Evolutionary conservation across 1,284 basidiomycete species (phyloP).

Genomic region (Boletus semigastroideus): DNA sequence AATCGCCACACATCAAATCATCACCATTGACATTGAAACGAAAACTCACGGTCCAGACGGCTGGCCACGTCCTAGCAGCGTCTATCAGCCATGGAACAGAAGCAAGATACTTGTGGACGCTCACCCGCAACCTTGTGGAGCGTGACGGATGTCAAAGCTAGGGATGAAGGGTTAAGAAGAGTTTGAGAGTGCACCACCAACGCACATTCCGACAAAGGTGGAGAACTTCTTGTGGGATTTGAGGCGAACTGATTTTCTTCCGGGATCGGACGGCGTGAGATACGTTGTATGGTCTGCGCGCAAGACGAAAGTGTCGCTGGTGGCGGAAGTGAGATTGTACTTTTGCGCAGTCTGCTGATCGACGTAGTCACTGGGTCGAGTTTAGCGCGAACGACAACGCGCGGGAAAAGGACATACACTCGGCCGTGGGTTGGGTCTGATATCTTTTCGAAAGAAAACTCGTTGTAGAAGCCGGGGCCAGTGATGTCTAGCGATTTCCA

Average conservation of each 20-base stretch:
- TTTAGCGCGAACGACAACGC: conserved; percentile 2
- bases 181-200: not conserved
- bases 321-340: conserved; percentile 35
- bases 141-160: conserved; percentile 29
- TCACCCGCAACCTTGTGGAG: conserved; percentile 33
- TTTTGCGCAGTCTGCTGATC: conserved; percentile 27
- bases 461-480: conserved; percentile 32
- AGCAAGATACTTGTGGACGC: not conserved
- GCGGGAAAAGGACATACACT: conserved; percentile 24
- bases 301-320: conserved; percentile 33
- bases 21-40: no score
- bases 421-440: conserved; percentile 38
- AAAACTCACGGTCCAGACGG: conserved; percentile 26
- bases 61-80: conserved; percentile 27
- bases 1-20: no score
- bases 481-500: conserved; percentile 19
- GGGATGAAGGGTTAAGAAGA: not conserved
- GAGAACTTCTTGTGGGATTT: conserved; percentile 18
- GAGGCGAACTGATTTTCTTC: conserved; percentile 30
- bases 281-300: conserved; percentile 35
- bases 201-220: conserved; percentile 21
- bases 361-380: conserved; percentile 35
- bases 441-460: conserved; percentile 30
- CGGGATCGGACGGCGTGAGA: conserved; percentile 22
- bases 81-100: not conserved